A percentile compares a stretch with the other conserved stretches of the same genome.
Evolutionary conservation across 2,329 filamentous ascomycete genomes (phyloP).

Genomic region (Trichophyton schoenleinii): DNA sequence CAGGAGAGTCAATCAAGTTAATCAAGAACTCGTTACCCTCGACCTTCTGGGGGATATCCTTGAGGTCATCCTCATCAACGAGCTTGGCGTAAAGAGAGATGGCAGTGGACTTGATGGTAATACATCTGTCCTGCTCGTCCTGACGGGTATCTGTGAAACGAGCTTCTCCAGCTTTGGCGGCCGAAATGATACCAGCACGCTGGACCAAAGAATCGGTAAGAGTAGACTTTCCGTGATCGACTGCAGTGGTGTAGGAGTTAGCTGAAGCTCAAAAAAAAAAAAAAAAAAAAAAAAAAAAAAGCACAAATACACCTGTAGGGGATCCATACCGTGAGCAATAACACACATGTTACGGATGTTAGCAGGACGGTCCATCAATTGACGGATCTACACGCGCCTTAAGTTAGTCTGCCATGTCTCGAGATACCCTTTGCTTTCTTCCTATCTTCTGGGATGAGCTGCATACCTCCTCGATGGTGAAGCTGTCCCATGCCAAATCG

Average conservation of each 20-base stretch:
- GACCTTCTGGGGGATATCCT: conserved; percentile 83
- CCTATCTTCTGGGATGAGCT: conserved; percentile 3
- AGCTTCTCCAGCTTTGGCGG: conserved; percentile 88
- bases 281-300: background rate
- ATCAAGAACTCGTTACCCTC: conserved; percentile 96
- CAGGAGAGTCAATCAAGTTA: conserved; percentile 99
- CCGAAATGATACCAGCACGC: conserved; percentile 98
- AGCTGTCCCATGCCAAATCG: conserved; percentile 45
- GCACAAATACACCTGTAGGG: background rate
- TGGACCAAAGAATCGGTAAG: conserved; percentile 98
- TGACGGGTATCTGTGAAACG: conserved; percentile 94
- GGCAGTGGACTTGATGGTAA: conserved; percentile 99
- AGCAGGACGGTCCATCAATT: conserved; percentile 39
- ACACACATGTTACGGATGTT: conserved; percentile 95
- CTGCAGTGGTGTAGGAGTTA: conserved; percentile 25
- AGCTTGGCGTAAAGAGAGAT: conserved; percentile 94
- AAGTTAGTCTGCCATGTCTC: background rate
- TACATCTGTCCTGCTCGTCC: conserved; percentile 99
- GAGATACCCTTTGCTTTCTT: background rate
- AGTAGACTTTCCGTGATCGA: conserved; percentile 99
- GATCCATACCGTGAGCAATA: conserved; percentile 75
- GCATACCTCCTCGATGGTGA: conserved; percentile 84
- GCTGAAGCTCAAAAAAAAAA: background rate
- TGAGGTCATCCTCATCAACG: conserved; percentile 68
- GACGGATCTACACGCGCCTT: conserved; percentile 27